phyloP scores from a whole-genome alignment of 192 early-diverging fungal species.

The Mortierella hygrophila region DNA sequence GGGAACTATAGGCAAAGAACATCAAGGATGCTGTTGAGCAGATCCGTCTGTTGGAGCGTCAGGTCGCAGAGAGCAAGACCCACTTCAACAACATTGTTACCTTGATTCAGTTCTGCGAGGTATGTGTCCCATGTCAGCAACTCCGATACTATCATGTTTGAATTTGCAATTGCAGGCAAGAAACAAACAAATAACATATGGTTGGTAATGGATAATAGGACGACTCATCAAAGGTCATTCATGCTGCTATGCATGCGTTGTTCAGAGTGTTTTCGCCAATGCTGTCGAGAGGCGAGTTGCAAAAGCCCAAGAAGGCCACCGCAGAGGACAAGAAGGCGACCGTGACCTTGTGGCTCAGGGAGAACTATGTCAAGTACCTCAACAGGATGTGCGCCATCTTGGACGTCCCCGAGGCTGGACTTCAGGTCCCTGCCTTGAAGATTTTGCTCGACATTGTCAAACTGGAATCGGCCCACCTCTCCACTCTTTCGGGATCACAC shows the following conservation, averaged over 20 bases:
- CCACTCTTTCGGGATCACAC: constrained; percentile 52
- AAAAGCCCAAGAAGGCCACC: constrained; percentile 52
- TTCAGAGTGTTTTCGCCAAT: constrained; percentile 75
- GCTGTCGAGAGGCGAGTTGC: constrained; percentile 60
- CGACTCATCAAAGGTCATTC: constrained; percentile 66
- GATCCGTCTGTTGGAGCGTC: constrained; percentile 72
- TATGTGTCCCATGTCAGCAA: not conserved
- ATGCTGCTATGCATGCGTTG: constrained; percentile 80
- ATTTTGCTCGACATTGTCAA: constrained; percentile 79
- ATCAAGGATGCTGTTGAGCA: constrained; percentile 50
- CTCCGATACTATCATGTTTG: not conserved
- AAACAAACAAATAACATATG: not conserved
- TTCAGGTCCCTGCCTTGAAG: constrained; percentile 82
- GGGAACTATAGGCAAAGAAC: constrained; percentile 19
- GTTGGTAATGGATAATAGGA: constrained; percentile 31
- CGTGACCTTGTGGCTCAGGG: constrained; percentile 81
- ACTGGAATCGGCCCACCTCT: constrained; percentile 67
- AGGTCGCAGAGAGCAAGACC: constrained; percentile 74
- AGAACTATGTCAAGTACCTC: constrained; percentile 79
- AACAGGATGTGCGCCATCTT: constrained; percentile 68
- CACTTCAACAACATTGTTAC: constrained; percentile 83
- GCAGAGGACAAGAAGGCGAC: constrained; percentile 64
- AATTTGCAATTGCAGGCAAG: no score
- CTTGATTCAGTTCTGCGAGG: constrained; percentile 69
- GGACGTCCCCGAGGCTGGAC: constrained; percentile 71